Conservation (phyloP, 352 stramenopile species). For the Phytophthora cactorum region DNA sequence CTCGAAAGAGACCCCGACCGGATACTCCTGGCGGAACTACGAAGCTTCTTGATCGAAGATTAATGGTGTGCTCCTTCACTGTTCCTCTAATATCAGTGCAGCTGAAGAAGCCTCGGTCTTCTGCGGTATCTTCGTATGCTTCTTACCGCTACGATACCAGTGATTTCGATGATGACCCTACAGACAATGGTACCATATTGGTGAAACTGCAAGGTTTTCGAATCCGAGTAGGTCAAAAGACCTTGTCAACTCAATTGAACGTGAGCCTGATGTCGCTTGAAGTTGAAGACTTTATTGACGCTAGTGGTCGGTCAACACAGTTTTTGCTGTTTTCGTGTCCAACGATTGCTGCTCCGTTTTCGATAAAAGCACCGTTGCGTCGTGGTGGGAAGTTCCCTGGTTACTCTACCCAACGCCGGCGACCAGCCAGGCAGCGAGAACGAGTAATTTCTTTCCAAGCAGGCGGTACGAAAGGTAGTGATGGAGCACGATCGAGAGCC, state of each 20-base stretch:
- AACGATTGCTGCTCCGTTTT: slow-evolving; percentile 69
- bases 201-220: slow-evolving; percentile 86
- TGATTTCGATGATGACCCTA: slow-evolving; percentile 63
- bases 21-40: slow-evolving; percentile 28
- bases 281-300: slow-evolving; percentile 78
- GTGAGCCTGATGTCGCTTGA: slow-evolving; percentile 75
- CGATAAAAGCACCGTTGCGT: slow-evolving; percentile 55
- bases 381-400: slow-evolving; percentile 42
- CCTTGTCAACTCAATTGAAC: slow-evolving; percentile 77
- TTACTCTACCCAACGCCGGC: slow-evolving; percentile 37
- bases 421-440: slow-evolving; percentile 54
- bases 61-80: slow-evolving; percentile 85
- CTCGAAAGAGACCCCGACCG: slow-evolving; percentile 33
- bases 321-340: slow-evolving; percentile 85
- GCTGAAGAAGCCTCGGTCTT: slow-evolving; percentile 74
- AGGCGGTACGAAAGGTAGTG: slow-evolving; percentile 20
- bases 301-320: slow-evolving; percentile 64
- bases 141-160: slow-evolving; percentile 68
- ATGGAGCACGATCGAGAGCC: slow-evolving; percentile 19
- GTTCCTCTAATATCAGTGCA: slow-evolving; percentile 83
- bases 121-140: slow-evolving; percentile 47
- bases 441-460: slow-evolving; percentile 71
- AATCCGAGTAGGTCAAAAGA: slow-evolving; percentile 81
- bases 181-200: slow-evolving; percentile 72
- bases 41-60: slow-evolving; percentile 70